Percentiles rank a stretch among this genome's conserved stretches.
Conservation (phyloP, 345 rosid species). For the Murraya koenigii region DNA sequence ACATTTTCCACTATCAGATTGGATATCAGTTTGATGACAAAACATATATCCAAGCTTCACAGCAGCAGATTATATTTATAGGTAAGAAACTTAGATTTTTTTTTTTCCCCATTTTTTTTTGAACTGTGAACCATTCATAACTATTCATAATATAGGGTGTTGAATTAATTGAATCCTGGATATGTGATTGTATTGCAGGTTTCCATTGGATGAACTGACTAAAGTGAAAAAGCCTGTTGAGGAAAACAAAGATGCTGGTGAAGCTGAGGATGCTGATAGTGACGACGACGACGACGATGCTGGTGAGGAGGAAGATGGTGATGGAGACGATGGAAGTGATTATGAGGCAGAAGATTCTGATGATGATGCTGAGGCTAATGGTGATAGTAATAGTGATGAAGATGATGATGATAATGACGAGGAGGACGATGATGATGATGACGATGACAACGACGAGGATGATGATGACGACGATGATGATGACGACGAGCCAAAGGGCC, state of each 20-base stretch:
- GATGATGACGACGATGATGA: neutral
- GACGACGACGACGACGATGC: neutral
- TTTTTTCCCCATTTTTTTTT: neutral
- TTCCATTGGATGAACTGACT: neutral
- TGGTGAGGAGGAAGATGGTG: neutral
- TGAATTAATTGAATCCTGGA: neutral
- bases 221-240: neutral
- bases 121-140: neutral
- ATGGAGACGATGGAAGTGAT: constrained; percentile 7
- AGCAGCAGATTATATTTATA: neutral
- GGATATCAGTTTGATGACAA: neutral
- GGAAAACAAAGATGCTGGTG: constrained; percentile 5
- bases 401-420: neutral
- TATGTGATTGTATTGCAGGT: constrained; percentile 3
- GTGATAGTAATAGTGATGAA: neutral
- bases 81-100: neutral
- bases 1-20: neutral
- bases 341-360: neutral
- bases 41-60: neutral
- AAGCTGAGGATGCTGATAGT: neutral
- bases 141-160: neutral
- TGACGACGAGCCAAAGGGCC: neutral
- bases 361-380: constrained; percentile 8
- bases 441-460: neutral
- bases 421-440: neutral